Evolutionary conservation across 2,329 filamentous ascomycete genomes (phyloP).

Genomic region (Geoglossum cookeanum): DNA sequence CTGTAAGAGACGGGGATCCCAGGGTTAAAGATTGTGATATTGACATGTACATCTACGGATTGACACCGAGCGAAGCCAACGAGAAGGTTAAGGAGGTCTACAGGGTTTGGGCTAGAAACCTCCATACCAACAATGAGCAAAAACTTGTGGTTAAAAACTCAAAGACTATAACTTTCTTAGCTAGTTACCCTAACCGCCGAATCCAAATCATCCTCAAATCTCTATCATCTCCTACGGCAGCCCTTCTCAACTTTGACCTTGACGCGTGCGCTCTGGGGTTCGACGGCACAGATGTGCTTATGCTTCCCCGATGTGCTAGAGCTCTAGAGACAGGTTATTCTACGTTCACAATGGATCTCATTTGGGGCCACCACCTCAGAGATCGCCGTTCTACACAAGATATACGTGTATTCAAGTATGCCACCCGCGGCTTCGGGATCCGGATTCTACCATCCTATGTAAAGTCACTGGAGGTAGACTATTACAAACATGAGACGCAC

Average conservation of each 20-base stretch:
- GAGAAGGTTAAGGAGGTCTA: constrained; percentile 14
- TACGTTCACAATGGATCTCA: constrained; percentile 14
- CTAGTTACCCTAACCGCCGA: constrained; percentile 12
- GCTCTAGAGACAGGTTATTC: constrained; percentile 16
- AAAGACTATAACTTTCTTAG: constrained; percentile 13
- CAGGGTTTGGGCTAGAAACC: constrained; percentile 13
- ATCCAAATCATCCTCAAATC: constrained; percentile 15
- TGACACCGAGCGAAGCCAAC: constrained; percentile 13
- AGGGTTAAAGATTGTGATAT: constrained; percentile 12
- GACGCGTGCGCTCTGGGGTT: constrained; percentile 17
- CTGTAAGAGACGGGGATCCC: constrained; percentile 7
- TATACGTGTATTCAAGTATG: constrained; percentile 14
- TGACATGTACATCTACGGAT: constrained; percentile 15
- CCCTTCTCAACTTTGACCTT: constrained; percentile 15
- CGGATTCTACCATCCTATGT: constrained; percentile 14
- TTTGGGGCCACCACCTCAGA: constrained; percentile 11
- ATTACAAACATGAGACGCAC: constrained; percentile 8
- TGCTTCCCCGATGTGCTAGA: constrained; percentile 16
- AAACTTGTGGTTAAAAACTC: constrained; percentile 13
- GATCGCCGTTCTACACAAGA: constrained; percentile 8
- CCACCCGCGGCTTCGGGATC: constrained; percentile 15
- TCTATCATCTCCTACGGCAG: constrained; percentile 10
- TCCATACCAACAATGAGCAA: constrained; percentile 5
- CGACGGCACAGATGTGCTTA: constrained; percentile 13
- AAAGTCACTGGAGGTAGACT: constrained; percentile 11